Percentiles rank a stretch among this genome's conserved stretches.
These are phyloP conservation scores for Liriodendron chinense DNA, from an alignment of 164 flowering plant genomes.

Conservation along the genomic window DNA sequence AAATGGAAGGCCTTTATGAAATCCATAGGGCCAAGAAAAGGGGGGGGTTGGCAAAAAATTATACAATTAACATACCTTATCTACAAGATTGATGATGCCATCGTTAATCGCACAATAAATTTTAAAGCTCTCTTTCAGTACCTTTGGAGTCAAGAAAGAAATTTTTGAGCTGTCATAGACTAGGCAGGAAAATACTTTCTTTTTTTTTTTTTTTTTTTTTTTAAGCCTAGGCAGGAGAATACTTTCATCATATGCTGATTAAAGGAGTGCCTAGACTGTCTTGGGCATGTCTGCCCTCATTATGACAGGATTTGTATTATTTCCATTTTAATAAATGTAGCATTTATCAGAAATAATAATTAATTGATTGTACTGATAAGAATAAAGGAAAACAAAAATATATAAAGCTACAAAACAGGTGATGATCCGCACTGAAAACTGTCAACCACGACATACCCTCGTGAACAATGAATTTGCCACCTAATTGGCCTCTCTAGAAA, in stretches of 20 bases:
- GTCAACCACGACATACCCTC: too few relatives aligned
- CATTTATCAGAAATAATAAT: background rate
- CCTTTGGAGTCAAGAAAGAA: constrained; percentile 44
- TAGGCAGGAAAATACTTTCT: background rate
- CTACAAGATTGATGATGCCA: constrained; percentile 96
- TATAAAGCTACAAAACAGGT: too few relatives aligned
- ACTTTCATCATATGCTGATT: background rate
- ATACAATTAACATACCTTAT: constrained; percentile 57
- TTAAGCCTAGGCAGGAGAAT: background rate
- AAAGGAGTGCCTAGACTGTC: background rate
- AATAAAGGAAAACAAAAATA: too few relatives aligned
- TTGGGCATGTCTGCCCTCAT: background rate
- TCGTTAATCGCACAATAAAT: constrained; percentile 95
- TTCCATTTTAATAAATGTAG: background rate
- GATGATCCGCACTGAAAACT: too few relatives aligned
- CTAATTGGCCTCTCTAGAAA: too few relatives aligned
- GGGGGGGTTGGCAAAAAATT: background rate
- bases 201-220: too few relatives aligned
- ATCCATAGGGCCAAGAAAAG: background rate
- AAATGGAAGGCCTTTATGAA: background rate
- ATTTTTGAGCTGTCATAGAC: background rate
- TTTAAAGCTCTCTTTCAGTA: constrained; percentile 97
- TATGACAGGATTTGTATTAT: background rate
- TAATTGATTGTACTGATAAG: too few relatives aligned
- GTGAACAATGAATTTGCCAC: too few relatives aligned